Conservation (phyloP, 257 asterid genomes). For the Datura wrightii region DNA sequence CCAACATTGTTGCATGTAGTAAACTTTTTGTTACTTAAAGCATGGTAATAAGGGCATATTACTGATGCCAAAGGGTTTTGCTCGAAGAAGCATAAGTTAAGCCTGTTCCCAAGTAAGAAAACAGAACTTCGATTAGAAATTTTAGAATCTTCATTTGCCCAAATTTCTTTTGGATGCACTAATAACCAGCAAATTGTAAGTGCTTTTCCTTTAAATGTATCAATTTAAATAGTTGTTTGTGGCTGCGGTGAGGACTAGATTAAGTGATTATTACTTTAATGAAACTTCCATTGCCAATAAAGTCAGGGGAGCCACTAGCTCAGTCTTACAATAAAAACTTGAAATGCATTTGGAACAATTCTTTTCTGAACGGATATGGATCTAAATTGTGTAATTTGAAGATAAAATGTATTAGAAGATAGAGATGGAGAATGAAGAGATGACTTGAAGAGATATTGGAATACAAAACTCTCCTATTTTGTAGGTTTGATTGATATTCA, state of each 20-base stretch:
- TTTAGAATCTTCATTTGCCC: constrained; percentile 1
- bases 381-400: neutral
- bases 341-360: neutral
- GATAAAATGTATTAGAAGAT: constrained; percentile 3
- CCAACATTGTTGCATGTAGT: neutral
- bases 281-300: neutral
- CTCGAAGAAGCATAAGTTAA: neutral
- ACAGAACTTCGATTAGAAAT: constrained; percentile 5
- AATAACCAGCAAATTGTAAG: neutral
- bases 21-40: neutral
- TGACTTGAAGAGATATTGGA: neutral
- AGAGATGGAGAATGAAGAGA: neutral
- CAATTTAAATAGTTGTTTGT: constrained; percentile 23
- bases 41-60: constrained; percentile 1
- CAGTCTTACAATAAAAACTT: neutral
- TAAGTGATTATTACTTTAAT: constrained; percentile 10
- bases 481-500: neutral
- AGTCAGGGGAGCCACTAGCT: constrained; percentile 6
- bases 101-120: constrained; percentile 24
- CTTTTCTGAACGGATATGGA: neutral
- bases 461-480: constrained; percentile 7
- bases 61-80: neutral
- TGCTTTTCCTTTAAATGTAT: constrained; percentile 20
- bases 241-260: constrained; percentile 5
- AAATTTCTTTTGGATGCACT: constrained; percentile 13